Percentiles rank a stretch among this genome's conserved stretches.
These are phyloP conservation scores for Phytophthora pisi DNA, from an alignment of 352 stramenopile species.

Conservation along the genomic window DNA sequence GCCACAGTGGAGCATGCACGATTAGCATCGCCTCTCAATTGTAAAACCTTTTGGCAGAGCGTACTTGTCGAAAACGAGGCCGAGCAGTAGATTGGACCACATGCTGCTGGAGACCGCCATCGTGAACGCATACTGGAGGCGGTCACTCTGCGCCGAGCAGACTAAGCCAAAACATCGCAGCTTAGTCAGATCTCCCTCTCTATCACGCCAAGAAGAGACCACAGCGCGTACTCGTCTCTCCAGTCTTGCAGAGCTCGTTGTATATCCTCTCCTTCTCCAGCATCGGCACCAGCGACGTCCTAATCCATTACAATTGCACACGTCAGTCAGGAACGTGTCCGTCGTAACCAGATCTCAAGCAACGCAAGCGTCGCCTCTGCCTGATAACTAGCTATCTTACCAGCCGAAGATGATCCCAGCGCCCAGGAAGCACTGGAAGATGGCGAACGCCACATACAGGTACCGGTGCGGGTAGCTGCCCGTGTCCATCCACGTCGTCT, in stretches of 20 bases:
- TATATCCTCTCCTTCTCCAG: constrained; percentile 67
- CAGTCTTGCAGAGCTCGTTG: constrained; percentile 49
- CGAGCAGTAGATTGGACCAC: constrained; percentile 67
- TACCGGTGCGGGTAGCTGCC: constrained; percentile 41
- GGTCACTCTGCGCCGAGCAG: constrained; percentile 57
- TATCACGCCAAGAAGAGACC: neutral
- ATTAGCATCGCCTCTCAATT: neutral
- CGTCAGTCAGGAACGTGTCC: neutral
- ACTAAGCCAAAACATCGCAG: constrained; percentile 33
- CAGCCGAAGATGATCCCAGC: constrained; percentile 70
- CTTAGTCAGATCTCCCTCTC: neutral
- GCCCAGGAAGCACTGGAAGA: constrained; percentile 67
- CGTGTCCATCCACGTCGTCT: constrained; percentile 41
- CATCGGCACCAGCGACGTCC: constrained; percentile 64
- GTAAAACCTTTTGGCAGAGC: neutral
- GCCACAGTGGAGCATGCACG: constrained; percentile 5
- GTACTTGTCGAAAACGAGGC: constrained; percentile 64
- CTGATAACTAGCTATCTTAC: constrained; percentile 17
- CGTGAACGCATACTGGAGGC: constrained; percentile 65
- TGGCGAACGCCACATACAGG: constrained; percentile 56
- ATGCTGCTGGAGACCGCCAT: constrained; percentile 67
- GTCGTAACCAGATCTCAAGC: neutral
- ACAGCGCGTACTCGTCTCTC: constrained; percentile 42
- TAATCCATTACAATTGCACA: constrained; percentile 12
- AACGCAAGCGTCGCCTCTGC: constrained; percentile 7